Evolutionary conservation across 1,139 yeast species (phyloP).

Genomic region (Blastobotrys buckinghamii): DNA sequence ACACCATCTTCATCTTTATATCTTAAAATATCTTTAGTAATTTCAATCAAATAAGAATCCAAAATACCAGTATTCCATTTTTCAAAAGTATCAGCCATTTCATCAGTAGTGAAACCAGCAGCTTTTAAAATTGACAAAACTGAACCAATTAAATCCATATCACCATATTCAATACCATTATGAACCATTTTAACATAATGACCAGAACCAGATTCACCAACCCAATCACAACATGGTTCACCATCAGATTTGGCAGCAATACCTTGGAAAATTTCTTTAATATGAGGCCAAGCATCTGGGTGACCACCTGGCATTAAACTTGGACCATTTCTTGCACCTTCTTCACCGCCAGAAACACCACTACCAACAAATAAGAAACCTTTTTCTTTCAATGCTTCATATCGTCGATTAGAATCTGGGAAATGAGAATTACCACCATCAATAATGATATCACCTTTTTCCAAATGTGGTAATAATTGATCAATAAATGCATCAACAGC

Average conservation of each 20-base stretch:
- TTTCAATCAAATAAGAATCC: slow-evolving; percentile 95
- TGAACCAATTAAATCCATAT: slow-evolving; percentile 98
- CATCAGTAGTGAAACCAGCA: slow-evolving; percentile 85
- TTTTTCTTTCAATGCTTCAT: slow-evolving; percentile 76
- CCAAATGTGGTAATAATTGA: slow-evolving; percentile 84
- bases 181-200: slow-evolving; percentile 99
- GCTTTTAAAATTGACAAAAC: slow-evolving; percentile 95
- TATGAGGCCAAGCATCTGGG: slow-evolving; percentile 97
- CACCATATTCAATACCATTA: slow-evolving; percentile 99
- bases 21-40: slow-evolving; percentile 90
- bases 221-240: slow-evolving; percentile 99
- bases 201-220: slow-evolving; percentile 98
- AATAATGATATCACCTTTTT: slow-evolving; percentile 95
- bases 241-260: slow-evolving; percentile 96
- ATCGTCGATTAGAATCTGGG: slow-evolving; percentile 98
- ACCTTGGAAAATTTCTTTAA: slow-evolving; percentile 93
- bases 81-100: slow-evolving; percentile 87
- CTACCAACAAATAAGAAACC: slow-evolving; percentile 95
- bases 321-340: slow-evolving; percentile 99
- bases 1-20: slow-evolving; percentile 81
- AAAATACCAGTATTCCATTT: slow-evolving; percentile 97
- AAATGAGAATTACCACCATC: slow-evolving; percentile 99
- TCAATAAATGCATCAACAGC: slow-evolving; percentile 90
- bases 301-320: slow-evolving; percentile 99
- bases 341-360: slow-evolving; percentile 99